Evolutionary conservation across 805 yeast species (phyloP).

Genomic region (Kodamaea neixiangensis): DNA sequence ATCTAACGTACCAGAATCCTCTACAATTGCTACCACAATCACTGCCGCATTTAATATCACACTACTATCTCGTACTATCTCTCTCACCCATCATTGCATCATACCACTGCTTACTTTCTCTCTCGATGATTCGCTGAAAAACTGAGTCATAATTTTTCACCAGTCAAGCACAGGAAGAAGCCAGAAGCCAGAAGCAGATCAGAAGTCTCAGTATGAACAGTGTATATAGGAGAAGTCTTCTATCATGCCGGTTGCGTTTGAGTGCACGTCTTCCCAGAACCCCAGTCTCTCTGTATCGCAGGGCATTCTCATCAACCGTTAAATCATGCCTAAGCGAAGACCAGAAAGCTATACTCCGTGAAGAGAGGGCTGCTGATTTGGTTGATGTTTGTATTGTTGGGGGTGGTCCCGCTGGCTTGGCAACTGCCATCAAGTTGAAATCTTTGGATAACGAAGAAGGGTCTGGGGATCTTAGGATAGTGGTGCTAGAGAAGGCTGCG

Average conservation of each 20-base stretch:
- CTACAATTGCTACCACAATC: too few relatives aligned
- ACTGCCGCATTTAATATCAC: too few relatives aligned
- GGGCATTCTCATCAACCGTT: not conserved
- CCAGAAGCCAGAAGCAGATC: too few relatives aligned
- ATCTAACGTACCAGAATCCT: too few relatives aligned
- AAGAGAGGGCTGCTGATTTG: slow-evolving; percentile 76
- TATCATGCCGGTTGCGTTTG: not conserved
- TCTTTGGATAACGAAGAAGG: slow-evolving; percentile 74
- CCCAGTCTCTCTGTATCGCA: not conserved
- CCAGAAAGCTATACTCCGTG: slow-evolving; percentile 20
- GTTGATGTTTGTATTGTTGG: slow-evolving; percentile 97
- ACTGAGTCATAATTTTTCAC: slow-evolving; percentile 4
- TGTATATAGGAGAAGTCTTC: not conserved
- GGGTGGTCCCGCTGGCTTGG: slow-evolving; percentile 96
- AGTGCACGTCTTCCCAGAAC: not conserved
- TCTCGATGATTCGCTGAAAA: slow-evolving; percentile 10
- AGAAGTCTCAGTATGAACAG: not conserved
- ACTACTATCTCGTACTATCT: not conserved
- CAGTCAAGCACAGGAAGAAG: too few relatives aligned
- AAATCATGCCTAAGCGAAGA: slow-evolving; percentile 1
- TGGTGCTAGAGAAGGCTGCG: slow-evolving; percentile 88
- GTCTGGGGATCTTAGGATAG: slow-evolving; percentile 72
- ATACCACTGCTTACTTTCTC: not conserved
- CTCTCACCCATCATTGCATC: not conserved
- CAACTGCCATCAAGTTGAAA: slow-evolving; percentile 87